phyloP scores from a whole-genome alignment of 169 alveolate species.

The Condylostoma magnum region DNA sequence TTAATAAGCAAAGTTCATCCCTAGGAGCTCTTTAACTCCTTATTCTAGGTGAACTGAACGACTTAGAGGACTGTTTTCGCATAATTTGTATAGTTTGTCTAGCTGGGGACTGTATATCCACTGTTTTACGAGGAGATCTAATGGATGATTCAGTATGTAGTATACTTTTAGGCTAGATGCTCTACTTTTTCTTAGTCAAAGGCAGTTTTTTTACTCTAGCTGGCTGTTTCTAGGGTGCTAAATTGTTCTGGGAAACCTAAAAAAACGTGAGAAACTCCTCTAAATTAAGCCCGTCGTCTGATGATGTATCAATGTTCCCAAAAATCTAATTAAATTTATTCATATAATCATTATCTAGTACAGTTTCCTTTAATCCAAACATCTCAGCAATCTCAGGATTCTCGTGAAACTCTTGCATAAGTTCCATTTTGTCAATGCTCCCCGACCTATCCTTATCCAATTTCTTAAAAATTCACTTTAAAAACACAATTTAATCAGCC shows the following conservation, averaged over 20 bases:
- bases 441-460: neutral
- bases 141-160: neutral
- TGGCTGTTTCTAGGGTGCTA: too few species aligned
- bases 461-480: neutral
- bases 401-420: neutral
- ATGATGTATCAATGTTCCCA: neutral
- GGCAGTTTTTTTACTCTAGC: constrained; percentile 4
- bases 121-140: too few species aligned
- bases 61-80: too few species aligned
- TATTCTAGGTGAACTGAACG: too few species aligned
- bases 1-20: constrained; percentile 1
- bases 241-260: too few species aligned
- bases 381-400: constrained; percentile 15
- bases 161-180: neutral
- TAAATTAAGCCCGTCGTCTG: neutral
- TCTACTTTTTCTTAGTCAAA: neutral
- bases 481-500: neutral
- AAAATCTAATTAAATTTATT: neutral
- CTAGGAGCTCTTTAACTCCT: too few species aligned
- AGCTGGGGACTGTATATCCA: too few species aligned
- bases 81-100: too few species aligned
- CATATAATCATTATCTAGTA: neutral
- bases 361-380: constrained; percentile 9
- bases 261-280: constrained; percentile 26
- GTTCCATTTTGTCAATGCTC: neutral